Base-by-base conservation (phyloP, 2,329 filamentous ascomycete genomes). In the Alternaria incomplexa region DNA sequence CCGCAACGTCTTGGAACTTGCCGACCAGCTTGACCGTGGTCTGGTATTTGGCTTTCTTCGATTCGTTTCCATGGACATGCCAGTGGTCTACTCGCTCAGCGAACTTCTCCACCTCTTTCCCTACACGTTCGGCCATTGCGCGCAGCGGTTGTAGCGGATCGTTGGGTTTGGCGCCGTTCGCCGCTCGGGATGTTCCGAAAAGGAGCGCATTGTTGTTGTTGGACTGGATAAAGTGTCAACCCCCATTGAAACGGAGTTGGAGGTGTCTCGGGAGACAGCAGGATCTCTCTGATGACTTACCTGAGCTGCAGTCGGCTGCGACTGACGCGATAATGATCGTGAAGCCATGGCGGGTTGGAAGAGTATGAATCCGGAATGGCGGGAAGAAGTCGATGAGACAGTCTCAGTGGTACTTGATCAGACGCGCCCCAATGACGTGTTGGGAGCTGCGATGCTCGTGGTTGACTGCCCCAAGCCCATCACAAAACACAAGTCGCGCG, bases 61-160 rank as follows among this genome's bases (percentile, higher is more conserved):
- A 72, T 9, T 75, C 72, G 25, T 71, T 74, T 15, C 73, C 73
- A 13, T 74, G 71, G 4, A 70, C 73, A 40, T 79, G 72, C 79
- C 93, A 95, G 58, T 89, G 86, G 81, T 97, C 94, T 22, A 97
- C 86, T 55, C 88, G 88, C 75, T 91, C 90, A 40, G 94, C 93
- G 76, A 97, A 97, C 47, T 89, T 86, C 81, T 97, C 93, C 62
- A 97, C 92, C 80, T 97, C 93, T 65, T 90, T 88, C 54, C 91
- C 91, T 30, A 92, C 89, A 46, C 87, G 86, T 68, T 92, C 87
- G 63, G 88, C 89, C 70, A 89, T 88, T 67, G 87, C 85, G 76
- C 88, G 87, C 67, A 91, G 81, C 17, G 88, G 88, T 68, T 87
- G 85, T 28, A 90, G 79, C 30, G 85, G 83, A 70, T 87, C 81